Evolutionary conservation across 441 rosid genomes (phyloP).

Genomic region (Populus tomentosa): DNA sequence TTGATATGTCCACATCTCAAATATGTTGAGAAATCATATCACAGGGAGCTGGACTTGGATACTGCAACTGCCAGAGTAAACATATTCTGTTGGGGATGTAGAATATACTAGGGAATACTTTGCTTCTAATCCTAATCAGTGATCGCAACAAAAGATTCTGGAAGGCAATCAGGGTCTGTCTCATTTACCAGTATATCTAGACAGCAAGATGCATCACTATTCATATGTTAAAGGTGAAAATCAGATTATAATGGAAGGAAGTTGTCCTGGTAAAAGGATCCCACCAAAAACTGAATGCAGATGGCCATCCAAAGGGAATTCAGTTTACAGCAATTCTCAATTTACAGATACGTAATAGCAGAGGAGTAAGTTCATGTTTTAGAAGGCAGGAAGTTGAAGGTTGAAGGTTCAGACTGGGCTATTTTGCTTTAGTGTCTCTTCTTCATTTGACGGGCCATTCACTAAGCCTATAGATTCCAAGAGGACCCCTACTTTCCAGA

Average conservation of each 20-base stretch:
- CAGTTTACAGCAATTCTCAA: conserved; percentile 65
- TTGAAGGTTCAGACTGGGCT: conserved; percentile 79
- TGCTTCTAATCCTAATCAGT: conserved; percentile 77
- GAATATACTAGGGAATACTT: conserved; percentile 74
- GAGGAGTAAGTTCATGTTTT: conserved; percentile 41
- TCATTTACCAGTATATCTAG: conserved; percentile 67
- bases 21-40: conserved; percentile 55
- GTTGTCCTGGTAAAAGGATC: conserved; percentile 62
- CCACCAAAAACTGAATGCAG: conserved; percentile 32
- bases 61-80: conserved; percentile 68
- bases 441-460: conserved; percentile 92
- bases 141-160: conserved; percentile 60
- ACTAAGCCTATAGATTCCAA: conserved; percentile 62
- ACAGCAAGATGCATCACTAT: conserved; percentile 57
- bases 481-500: conserved; percentile 59
- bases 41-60: conserved; percentile 81
- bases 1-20: conserved; percentile 65
- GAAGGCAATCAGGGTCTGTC: conserved; percentile 55
- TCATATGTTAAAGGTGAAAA: conserved; percentile 39
- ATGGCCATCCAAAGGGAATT: conserved; percentile 62
- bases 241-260: conserved; percentile 63
- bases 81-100: conserved; percentile 61
- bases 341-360: conserved; percentile 49
- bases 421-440: conserved; percentile 63
- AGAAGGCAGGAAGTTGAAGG: conserved; percentile 61